Base-by-base conservation (phyloP, 176 grass and related monocot species). In the Carex littledalei region DNA sequence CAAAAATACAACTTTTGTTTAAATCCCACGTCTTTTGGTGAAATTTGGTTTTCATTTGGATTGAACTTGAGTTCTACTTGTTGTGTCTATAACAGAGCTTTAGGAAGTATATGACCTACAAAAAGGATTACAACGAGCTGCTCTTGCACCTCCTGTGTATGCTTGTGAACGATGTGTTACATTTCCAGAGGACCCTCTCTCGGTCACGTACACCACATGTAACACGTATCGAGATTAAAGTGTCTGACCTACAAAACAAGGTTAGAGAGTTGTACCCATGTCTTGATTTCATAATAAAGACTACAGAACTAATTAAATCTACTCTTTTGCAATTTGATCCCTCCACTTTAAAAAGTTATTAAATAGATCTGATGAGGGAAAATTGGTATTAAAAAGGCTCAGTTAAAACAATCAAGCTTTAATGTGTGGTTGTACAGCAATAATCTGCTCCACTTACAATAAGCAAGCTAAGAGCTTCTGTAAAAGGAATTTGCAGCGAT, bases 91-190 rank as follows among this genome's bases (percentile, higher is more conserved):
- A 60, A 81, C 90, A 99, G 96, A 95, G 88, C 85, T 99, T 95
- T 75, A 88, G 91, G 55, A 99, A 95, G 55, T 95, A 95, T 73
- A 99, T 99, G 96, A 99, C 93, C 8, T 99, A 88, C 50, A 99
- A 99, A 87, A 99, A 95, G 84, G 96, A 99, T 84, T 99, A 94
- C 85, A 95, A 99, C 6, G 91, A 99, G 14, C 59, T 99, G 58
- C 93, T 99, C 21, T 82, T 99, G 85, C 96, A 95, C 29, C 96
- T 99, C 35, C 85, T 99, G 63, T 90, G 96, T 14, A 89, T 81
- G 10, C 85, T 99, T 64, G 96, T 99, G 21, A 99, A 94, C 75
- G 93, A 99, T 63, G 84, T 89, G 22, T 63, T 95, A 63, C 90
- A 99, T 87, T 99, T 95, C 18, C 89, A 99, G 62, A 88, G 93